A percentile compares a stretch with the other conserved stretches of the same genome.
These are phyloP conservation scores for Aspergillus thermomutatus DNA, from an alignment of 2,329 filamentous ascomycete species.

Conservation along the genomic window DNA sequence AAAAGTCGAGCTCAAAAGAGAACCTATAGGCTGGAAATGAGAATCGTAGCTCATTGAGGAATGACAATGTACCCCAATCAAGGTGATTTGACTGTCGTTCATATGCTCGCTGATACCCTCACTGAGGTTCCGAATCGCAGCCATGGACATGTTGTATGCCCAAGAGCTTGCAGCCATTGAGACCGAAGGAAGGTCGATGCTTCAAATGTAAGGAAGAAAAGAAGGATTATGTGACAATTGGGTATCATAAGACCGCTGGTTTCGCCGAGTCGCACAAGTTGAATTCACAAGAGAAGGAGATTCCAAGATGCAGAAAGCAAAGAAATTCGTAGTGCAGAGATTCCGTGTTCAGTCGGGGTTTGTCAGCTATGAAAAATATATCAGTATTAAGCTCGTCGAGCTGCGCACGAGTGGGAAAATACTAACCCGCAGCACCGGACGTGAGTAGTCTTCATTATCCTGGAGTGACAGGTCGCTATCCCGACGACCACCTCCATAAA, in stretches of 20 bases:
- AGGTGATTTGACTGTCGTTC: not conserved
- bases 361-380: constrained; percentile 23
- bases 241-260: constrained; percentile 39
- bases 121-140: not conserved
- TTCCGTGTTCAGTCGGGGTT: constrained; percentile 31
- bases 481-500: constrained; percentile 41
- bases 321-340: constrained; percentile 9
- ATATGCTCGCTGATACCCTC: not conserved
- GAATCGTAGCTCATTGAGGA: not conserved
- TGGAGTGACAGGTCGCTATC: constrained; percentile 45
- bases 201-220: constrained; percentile 15
- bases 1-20: not conserved
- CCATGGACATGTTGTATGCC: not conserved
- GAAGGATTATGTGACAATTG: constrained; percentile 31
- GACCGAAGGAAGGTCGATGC: not conserved
- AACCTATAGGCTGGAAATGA: not conserved
- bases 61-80: not conserved
- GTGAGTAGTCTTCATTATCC: constrained; percentile 48
- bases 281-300: constrained; percentile 19
- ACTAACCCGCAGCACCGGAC: constrained; percentile 43
- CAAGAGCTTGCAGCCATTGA: not conserved
- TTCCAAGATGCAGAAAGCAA: constrained; percentile 12
- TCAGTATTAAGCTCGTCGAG: constrained; percentile 13
- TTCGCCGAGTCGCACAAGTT: constrained; percentile 28
- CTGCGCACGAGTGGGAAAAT: no score